Percentiles rank a stretch among this genome's conserved stretches.
These are phyloP conservation scores for Leccinum cinnamomeum DNA, from an alignment of 1,284 basidiomycete genomes.

Conservation along the genomic window DNA sequence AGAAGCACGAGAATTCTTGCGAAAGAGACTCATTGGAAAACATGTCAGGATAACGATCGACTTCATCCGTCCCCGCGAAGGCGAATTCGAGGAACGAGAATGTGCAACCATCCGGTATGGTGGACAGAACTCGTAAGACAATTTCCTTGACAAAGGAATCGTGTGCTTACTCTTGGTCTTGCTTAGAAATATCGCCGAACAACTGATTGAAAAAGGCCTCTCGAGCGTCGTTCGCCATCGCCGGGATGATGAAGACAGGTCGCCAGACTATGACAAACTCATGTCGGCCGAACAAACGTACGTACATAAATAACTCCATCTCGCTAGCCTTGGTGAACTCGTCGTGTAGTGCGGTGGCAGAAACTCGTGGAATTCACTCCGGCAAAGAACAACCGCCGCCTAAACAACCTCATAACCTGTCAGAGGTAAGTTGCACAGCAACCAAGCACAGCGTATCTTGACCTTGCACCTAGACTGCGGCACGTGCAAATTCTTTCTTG, in stretches of 20 bases:
- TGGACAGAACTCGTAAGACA: constrained; percentile 66
- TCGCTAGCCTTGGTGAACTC: neutral
- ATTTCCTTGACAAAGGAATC: constrained; percentile 2
- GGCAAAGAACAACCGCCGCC: constrained; percentile 82
- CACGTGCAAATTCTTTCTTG: constrained; percentile 82
- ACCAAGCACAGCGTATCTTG: constrained; percentile 1
- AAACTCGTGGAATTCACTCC: constrained; percentile 88
- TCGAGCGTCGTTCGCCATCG: constrained; percentile 90
- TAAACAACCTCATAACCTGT: constrained; percentile 81
- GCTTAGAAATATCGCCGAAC: constrained; percentile 86
- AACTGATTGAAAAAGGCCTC: constrained; percentile 90
- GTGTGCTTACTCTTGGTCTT: constrained; percentile 7
- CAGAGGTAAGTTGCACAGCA: constrained; percentile 53
- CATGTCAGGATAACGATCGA: constrained; percentile 82
- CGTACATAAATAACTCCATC: constrained; percentile 31
- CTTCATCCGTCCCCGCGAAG: constrained; percentile 90
- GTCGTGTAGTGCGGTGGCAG: constrained; percentile 65
- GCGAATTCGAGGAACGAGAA: constrained; percentile 91
- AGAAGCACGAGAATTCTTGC: constrained; percentile 90
- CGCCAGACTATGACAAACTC: constrained; percentile 91
- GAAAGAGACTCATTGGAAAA: constrained; percentile 91
- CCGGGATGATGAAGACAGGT: constrained; percentile 93
- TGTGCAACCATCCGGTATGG: constrained; percentile 87
- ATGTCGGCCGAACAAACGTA: constrained; percentile 92
- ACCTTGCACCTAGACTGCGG: constrained; percentile 49